Conservation (phyloP, 306 rosid species). For the Spatholobus suberectus region DNA sequence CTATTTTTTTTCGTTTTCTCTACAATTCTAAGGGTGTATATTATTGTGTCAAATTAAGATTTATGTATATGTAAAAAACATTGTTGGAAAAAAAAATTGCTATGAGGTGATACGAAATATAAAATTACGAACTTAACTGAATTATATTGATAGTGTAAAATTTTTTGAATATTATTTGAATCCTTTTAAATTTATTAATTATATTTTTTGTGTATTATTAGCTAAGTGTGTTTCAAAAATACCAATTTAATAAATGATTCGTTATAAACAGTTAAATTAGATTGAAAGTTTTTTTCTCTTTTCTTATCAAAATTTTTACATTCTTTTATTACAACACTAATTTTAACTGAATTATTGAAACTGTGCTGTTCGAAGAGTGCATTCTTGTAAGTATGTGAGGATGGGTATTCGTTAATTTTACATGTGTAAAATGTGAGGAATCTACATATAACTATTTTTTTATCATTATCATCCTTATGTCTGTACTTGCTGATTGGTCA, state of each 20-base stretch:
- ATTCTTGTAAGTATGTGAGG: background rate
- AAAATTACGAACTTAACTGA: too few relatives aligned
- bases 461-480: background rate
- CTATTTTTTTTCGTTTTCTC: too few relatives aligned
- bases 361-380: background rate
- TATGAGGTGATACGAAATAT: too few relatives aligned
- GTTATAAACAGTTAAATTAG: background rate
- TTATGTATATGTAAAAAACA: too few relatives aligned
- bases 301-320: background rate
- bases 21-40: too few relatives aligned
- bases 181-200: background rate
- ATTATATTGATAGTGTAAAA: too few relatives aligned
- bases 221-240: background rate
- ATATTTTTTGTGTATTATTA: background rate
- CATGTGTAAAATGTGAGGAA: constrained; percentile 12
- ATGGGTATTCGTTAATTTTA: background rate
- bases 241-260: background rate
- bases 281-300: background rate
- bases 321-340: background rate
- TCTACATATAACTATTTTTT: background rate
- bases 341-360: background rate
- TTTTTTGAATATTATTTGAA: too few relatives aligned
- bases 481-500: background rate
- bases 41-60: too few relatives aligned
- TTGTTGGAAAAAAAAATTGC: too few relatives aligned